A percentile compares a stretch with the other conserved stretches of the same genome.
Evolutionary conservation across 2,329 filamentous ascomycete genomes (phyloP).

Genomic region (Pseudogymnoascus destructans): DNA sequence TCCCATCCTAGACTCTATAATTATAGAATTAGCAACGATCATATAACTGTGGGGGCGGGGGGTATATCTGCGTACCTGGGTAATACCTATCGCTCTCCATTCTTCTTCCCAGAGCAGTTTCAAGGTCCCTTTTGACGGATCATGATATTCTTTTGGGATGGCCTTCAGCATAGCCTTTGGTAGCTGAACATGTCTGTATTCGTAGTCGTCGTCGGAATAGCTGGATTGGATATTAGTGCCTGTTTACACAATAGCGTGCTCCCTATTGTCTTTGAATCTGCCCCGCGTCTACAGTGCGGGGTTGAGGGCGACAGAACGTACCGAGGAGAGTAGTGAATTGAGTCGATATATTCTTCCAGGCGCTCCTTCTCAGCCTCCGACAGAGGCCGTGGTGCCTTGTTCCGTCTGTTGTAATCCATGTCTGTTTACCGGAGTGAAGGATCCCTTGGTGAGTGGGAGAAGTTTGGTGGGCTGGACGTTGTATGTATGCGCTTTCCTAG

Average conservation of each 20-base stretch:
- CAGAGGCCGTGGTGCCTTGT: constrained; percentile 70
- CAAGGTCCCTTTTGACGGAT: constrained; percentile 75
- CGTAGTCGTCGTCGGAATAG: constrained; percentile 84
- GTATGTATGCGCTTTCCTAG: constrained; percentile 8
- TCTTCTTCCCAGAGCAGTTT: constrained; percentile 98
- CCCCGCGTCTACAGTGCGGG: not conserved
- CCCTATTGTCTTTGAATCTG: not conserved
- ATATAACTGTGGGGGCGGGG: constrained; percentile 9
- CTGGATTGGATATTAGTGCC: constrained; percentile 34
- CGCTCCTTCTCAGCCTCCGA: constrained; percentile 69
- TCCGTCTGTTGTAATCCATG: constrained; percentile 76
- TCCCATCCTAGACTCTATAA: constrained; percentile 91
- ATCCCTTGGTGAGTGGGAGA: constrained; percentile 8
- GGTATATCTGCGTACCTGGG: constrained; percentile 51
- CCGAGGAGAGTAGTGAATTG: constrained; percentile 91
- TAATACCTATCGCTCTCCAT: constrained; percentile 94
- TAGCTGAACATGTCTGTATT: constrained; percentile 95
- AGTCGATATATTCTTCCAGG: constrained; percentile 82
- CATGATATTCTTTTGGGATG: constrained; percentile 91
- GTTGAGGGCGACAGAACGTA: constrained; percentile 32
- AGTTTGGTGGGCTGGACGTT: constrained; percentile 7
- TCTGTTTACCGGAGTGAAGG: constrained; percentile 26
- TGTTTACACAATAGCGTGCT: not conserved
- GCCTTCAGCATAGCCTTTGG: constrained; percentile 97
- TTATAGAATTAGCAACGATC: constrained; percentile 9